Percentiles rank a stretch among this genome's conserved stretches.
These are phyloP conservation scores for Saccharum spontaneum DNA, from an alignment of 176 grass and related monocot species.

Conservation along the genomic window DNA sequence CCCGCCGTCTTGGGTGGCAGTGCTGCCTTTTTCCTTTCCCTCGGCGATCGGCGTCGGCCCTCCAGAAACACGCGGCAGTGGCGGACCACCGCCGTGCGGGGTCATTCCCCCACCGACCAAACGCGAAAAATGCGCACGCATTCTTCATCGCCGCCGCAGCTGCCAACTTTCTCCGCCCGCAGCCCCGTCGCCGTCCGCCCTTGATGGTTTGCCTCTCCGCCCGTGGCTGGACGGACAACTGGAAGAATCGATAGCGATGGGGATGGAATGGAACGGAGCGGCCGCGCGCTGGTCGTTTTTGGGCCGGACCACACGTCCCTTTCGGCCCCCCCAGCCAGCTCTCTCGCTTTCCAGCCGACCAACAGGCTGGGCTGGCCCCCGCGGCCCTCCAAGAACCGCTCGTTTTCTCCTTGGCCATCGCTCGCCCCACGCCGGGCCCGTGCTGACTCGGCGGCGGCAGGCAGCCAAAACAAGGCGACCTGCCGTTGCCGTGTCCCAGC, in stretches of 20 bases:
- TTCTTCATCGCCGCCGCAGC: background rate
- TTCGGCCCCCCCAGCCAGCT: background rate
- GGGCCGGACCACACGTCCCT: slow-evolving; percentile 34
- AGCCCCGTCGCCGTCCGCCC: too few species aligned
- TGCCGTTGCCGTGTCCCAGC: background rate
- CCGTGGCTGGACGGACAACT: background rate
- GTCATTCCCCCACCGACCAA: background rate
- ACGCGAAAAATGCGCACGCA: background rate
- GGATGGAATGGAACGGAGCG: background rate
- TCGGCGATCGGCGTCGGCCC: background rate
- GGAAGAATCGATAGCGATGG: background rate
- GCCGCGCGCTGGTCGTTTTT: background rate
- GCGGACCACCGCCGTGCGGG: background rate
- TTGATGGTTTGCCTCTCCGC: background rate
- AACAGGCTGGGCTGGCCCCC: slow-evolving; percentile 13
- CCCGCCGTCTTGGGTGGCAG: too few species aligned
- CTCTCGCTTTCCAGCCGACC: slow-evolving; percentile 29
- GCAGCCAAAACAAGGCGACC: background rate
- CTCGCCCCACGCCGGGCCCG: background rate
- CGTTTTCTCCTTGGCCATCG: background rate
- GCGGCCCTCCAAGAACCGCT: too few species aligned
- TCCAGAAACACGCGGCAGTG: slow-evolving; percentile 1
- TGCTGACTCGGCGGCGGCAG: background rate
- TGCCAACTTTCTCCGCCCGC: background rate
- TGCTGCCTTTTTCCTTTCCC: too few species aligned